Conservation (phyloP, 2,329 filamentous ascomycete species). For the Phialocephala subalpina region DNA sequence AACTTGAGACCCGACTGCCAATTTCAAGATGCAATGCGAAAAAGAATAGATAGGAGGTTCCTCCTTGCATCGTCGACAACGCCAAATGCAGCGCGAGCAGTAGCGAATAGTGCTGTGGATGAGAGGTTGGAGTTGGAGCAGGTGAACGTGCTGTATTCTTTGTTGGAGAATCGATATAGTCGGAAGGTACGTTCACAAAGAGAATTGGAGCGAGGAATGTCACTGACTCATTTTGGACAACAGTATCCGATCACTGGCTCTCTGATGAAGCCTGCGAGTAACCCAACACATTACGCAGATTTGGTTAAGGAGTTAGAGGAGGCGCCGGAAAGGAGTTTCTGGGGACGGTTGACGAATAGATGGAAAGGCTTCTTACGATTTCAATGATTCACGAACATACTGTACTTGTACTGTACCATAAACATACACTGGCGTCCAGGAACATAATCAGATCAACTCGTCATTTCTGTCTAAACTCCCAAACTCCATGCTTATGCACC, state of each 20-base stretch:
- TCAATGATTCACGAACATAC: conserved; percentile 46
- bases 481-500: conserved; percentile 31
- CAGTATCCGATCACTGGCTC: conserved; percentile 58
- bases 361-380: conserved; percentile 67
- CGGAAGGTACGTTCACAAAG: conserved; percentile 52
- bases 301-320: conserved; percentile 69
- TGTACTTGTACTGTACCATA: conserved; percentile 20
- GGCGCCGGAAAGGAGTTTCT: conserved; percentile 64
- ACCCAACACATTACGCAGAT: conserved; percentile 70
- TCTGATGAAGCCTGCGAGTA: conserved; percentile 65
- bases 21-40: conserved; percentile 63
- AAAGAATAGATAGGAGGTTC: conserved; percentile 50
- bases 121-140: conserved; percentile 62
- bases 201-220: background rate
- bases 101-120: conserved; percentile 29
- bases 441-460: conserved; percentile 18
- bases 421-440: conserved; percentile 16
- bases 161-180: conserved; percentile 67
- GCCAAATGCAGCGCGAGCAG: conserved; percentile 14
- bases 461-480: conserved; percentile 25
- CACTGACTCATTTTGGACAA: conserved; percentile 7
- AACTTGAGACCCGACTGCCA: conserved; percentile 68
- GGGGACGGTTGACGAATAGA: conserved; percentile 59
- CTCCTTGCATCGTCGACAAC: conserved; percentile 32
- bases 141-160: conserved; percentile 65